Percentiles rank a stretch among this genome's conserved stretches.
Evolutionary conservation across 768 basidiomycete species (phyloP).

Genomic region (Tylopilus rubrobrunneus): DNA sequence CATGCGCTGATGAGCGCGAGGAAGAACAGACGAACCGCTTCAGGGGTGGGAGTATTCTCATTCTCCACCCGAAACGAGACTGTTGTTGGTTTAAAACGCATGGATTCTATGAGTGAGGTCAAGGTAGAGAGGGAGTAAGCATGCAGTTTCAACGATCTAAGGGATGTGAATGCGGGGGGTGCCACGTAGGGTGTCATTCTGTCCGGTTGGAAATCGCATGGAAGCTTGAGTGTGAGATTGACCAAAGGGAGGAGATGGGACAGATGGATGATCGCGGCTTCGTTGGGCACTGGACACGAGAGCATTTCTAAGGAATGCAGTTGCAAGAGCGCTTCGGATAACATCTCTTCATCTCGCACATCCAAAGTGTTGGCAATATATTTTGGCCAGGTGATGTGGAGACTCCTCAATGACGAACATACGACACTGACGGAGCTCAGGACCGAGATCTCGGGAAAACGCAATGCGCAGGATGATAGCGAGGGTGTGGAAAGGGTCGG

Average conservation of each 20-base stretch:
- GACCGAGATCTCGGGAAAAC: slow-evolving; percentile 16
- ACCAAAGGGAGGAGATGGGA: slow-evolving; percentile 19
- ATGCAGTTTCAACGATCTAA: slow-evolving; percentile 9
- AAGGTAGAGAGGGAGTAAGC: slow-evolving; percentile 9
- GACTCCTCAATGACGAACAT: slow-evolving; percentile 18
- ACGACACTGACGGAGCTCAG: slow-evolving; percentile 17
- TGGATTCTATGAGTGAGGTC: slow-evolving; percentile 19
- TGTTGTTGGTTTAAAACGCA: slow-evolving; percentile 12
- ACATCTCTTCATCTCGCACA: slow-evolving; percentile 12
- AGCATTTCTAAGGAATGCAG: slow-evolving; percentile 16
- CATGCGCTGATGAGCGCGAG: slow-evolving; percentile 16
- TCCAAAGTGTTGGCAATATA: slow-evolving; percentile 1
- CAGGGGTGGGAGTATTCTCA: slow-evolving; percentile 4
- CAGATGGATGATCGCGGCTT: slow-evolving; percentile 19
- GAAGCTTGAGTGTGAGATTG: slow-evolving; percentile 16
- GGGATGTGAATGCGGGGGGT: slow-evolving; percentile 15
- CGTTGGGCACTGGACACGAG: slow-evolving; percentile 17
- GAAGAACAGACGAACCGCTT: slow-evolving; percentile 24
- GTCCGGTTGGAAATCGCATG: slow-evolving; percentile 9
- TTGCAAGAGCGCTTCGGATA: slow-evolving; percentile 20
- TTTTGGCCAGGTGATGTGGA: slow-evolving; percentile 3
- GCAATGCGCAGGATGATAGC: slow-evolving; percentile 6
- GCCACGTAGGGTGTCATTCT: slow-evolving; percentile 7
- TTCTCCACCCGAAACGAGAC: slow-evolving; percentile 18
- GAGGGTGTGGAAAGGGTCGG: slow-evolving; percentile 18